A percentile compares a stretch with the other conserved stretches of the same genome.
These are phyloP conservation scores for Trametes gibbosa DNA, from an alignment of 768 basidiomycete species.

Conservation along the genomic window DNA sequence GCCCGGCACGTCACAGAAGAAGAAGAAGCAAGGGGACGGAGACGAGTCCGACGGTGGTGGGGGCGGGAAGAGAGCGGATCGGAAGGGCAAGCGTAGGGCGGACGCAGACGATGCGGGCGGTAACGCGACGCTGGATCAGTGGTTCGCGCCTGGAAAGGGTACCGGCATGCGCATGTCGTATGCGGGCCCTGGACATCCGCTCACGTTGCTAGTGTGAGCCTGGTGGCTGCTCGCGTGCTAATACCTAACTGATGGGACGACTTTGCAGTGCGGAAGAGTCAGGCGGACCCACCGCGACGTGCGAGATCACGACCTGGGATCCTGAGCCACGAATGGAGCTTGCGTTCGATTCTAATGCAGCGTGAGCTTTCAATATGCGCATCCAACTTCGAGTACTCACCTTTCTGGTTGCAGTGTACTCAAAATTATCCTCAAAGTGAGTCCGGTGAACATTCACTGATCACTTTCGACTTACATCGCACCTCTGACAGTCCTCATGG, in stretches of 20 bases:
- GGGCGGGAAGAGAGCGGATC: constrained; percentile 27
- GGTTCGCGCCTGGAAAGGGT: constrained; percentile 59
- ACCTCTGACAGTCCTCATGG: constrained; percentile 68
- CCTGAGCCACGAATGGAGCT: constrained; percentile 81
- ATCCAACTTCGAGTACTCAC: not conserved
- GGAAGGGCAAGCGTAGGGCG: constrained; percentile 30
- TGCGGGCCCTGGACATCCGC: constrained; percentile 70
- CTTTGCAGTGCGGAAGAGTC: constrained; percentile 69
- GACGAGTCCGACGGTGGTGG: constrained; percentile 38
- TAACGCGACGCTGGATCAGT: constrained; percentile 50
- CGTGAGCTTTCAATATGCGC: constrained; percentile 37
- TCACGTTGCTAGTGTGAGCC: constrained; percentile 72
- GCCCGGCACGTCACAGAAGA: constrained; percentile 34
- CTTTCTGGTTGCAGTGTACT: constrained; percentile 35
- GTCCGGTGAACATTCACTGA: not conserved
- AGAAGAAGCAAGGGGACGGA: constrained; percentile 48
- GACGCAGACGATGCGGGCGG: constrained; percentile 32
- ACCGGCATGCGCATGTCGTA: constrained; percentile 89
- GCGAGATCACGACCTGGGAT: constrained; percentile 83
- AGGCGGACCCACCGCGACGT: constrained; percentile 79
- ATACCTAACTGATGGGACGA: not conserved
- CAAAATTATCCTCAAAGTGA: constrained; percentile 83
- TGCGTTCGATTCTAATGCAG: constrained; percentile 66
- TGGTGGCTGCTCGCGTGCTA: not conserved
- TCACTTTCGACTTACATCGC: not conserved